Conservation (phyloP, 768 basidiomycete genomes). For the Collybia sordida region DNA sequence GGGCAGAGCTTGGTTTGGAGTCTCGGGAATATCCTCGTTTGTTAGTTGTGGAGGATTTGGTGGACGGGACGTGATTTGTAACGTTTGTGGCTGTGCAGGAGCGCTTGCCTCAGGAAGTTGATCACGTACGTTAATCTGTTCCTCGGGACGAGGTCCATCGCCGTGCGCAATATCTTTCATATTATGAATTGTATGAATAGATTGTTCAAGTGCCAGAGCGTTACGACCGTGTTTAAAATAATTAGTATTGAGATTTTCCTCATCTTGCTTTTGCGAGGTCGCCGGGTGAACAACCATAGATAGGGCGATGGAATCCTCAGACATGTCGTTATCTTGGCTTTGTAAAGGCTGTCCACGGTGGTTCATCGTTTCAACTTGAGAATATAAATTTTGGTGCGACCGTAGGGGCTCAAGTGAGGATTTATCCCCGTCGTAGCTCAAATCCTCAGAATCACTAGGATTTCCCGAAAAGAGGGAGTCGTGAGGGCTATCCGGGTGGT, state of each 20-base stretch:
- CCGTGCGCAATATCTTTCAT: too few relatives aligned
- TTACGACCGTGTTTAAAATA: too few relatives aligned
- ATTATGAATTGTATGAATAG: too few relatives aligned
- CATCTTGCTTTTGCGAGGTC: background rate
- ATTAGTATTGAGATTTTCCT: background rate
- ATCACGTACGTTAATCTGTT: too few relatives aligned
- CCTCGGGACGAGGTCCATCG: too few relatives aligned
- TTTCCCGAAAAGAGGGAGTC: background rate
- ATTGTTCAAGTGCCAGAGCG: too few relatives aligned
- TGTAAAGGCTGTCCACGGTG: background rate
- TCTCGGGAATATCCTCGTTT: too few relatives aligned
- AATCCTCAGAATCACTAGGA: background rate
- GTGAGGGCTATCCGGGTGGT: background rate
- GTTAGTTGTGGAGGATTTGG: too few relatives aligned
- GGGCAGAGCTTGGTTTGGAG: too few relatives aligned
- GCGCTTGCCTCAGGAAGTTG: too few relatives aligned
- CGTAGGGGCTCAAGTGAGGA: conserved; percentile 3
- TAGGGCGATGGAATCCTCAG: background rate
- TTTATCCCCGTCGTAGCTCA: conserved; percentile 8
- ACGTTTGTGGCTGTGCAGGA: too few relatives aligned
- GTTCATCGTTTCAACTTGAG: background rate
- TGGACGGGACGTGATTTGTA: too few relatives aligned
- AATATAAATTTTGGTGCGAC: background rate
- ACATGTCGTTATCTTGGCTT: background rate
- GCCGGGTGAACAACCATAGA: background rate